A percentile compares a stretch with the other conserved stretches of the same genome.
Conservation (phyloP, 495 filamentous ascomycete species). For the Penicillium egyptiacum region DNA sequence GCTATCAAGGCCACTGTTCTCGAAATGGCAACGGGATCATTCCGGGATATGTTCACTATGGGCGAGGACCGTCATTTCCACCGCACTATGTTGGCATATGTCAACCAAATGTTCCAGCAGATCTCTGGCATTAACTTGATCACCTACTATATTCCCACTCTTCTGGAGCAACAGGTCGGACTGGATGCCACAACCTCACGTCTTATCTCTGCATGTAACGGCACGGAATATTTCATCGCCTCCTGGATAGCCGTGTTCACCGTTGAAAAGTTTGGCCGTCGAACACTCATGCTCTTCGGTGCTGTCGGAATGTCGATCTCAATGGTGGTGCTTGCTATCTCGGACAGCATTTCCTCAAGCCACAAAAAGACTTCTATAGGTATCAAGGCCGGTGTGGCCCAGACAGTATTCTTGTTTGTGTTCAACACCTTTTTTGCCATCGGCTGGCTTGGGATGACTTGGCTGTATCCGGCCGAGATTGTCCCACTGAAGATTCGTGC, state of each 20-base stretch:
- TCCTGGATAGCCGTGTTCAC: constrained; percentile 71
- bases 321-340: constrained; percentile 66
- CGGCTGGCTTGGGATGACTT: constrained; percentile 76
- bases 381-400: constrained; percentile 47
- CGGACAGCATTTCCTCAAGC: constrained; percentile 31
- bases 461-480: constrained; percentile 68
- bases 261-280: constrained; percentile 67
- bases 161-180: constrained; percentile 58
- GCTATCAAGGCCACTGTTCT: constrained; percentile 75
- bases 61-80: constrained; percentile 73
- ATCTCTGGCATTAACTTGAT: constrained; percentile 75
- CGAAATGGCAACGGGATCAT: constrained; percentile 66
- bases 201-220: constrained; percentile 69
- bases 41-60: constrained; percentile 70
- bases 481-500: constrained; percentile 66
- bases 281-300: constrained; percentile 71
- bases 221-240: constrained; percentile 73
- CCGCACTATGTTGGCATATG: constrained; percentile 66
- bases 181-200: constrained; percentile 58
- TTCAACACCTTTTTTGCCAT: constrained; percentile 78
- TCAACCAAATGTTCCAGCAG: constrained; percentile 80
- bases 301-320: constrained; percentile 65
- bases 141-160: constrained; percentile 69
- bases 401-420: constrained; percentile 65
- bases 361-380: constrained; percentile 25